Evolutionary conservation across 352 stramenopile genomes (phyloP), one percentile per base, ranked within the genome.

Genomic region (Elongisporangium anandrum): DNA sequence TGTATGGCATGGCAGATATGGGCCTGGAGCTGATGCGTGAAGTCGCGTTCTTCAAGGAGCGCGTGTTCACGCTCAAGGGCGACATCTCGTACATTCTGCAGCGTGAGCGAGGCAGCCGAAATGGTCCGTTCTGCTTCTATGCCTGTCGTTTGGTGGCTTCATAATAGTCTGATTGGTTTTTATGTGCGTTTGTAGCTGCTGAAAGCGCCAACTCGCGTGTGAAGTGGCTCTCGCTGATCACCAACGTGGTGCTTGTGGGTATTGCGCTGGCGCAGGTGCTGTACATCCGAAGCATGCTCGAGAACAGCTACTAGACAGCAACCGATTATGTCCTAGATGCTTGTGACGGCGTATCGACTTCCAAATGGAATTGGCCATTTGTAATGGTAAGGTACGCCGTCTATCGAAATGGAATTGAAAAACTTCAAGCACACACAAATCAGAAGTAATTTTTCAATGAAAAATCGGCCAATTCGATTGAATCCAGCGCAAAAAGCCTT

Each of bases 31-130:
- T 94, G 48, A 94, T 94, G 85, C 85, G 77, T 38, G 85, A 92
- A 61, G 74, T 94, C 12, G 80, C 75, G 23, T 84, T 75, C 70
- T 94, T 94, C 51, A 85, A 92, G 58, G 77, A 91, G 63, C 76
- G 70, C 4, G 83, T 94, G 29, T 92, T 92, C 61, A 85, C 75
- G 24, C 73, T 94, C 7, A 70, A 72, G 56, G 82, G 85, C 52
- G 83, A 92, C 52, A 87, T 94, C 62, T 84, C 81, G 19, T 90
- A 90, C 65, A 81, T 94, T 26, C 86, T 83, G 55, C 82, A 92
- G 57, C 79, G 77, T 61, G 85, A 94, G 67, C 79, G 83, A 20
- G 58, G 77, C 56, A 92, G 81, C 53, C 82, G 85, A 41, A 83
- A 90, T 64, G 75, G 82, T 92, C 60, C 23, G 54, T 19, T 1